Evolutionary conservation across 2,329 filamentous ascomycete genomes (phyloP), one percentile per base, ranked within the genome.

Genomic region (Calonectria pteridis): DNA sequence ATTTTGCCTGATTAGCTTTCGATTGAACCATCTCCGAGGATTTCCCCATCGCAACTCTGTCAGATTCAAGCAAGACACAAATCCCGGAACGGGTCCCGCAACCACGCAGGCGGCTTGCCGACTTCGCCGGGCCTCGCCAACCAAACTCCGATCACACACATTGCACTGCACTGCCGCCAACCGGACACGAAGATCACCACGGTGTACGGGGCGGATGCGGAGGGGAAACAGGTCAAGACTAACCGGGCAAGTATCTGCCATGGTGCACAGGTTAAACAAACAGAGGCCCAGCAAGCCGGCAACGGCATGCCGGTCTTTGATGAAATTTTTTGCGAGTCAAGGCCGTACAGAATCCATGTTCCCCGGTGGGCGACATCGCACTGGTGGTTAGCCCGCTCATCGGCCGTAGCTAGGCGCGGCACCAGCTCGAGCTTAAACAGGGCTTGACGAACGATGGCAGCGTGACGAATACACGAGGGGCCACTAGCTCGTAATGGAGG

Each of bases 1-100:
- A 79, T 76, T 76, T 69, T 71, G 59, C 55, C 58, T 72, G 49
- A 50, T 58, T 69, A 62, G 55, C 55, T 62, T 37, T 71, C n/a
- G n/a, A 55, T 55, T 63, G 53, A 59, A 67, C 59, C 59, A 49
- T 67, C 70, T 73, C 76, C 73, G 68, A 62, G 69, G 69, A 35
- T 37, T 67, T 67, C 35, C 49, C 31, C 29, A 62, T 62, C 29
- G 55, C 35, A 37, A 62, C 55, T 20, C 23, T 40, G 55, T 62
- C 33, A 62, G 51, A 55, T 55, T 49, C 28, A 68, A 35, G 51
- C 37, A 68, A 49, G 51, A 68, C 29, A 66, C 31, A 49, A 33
- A 35, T 26, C 43, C n/a, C 37, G 63, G 37, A 43, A 50, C 40
- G 64, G 64, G 46, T 58, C 37, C 33, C 49, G 26, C 64, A 50